phyloP scores from a whole-genome alignment of 192 early-diverging fungal species.

The Coemansia sp. region DNA sequence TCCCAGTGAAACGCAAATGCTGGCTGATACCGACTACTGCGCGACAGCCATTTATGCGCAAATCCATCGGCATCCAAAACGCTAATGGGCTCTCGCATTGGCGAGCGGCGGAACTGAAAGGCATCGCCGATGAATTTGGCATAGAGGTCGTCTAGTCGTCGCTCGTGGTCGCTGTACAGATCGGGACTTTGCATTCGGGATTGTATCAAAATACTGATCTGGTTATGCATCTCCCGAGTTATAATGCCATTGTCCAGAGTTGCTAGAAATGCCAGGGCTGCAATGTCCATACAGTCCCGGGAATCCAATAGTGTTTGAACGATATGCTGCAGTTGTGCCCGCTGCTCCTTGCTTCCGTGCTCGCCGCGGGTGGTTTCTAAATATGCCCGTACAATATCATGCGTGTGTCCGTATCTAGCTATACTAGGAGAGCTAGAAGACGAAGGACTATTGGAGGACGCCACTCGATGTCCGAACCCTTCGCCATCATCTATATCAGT shows the following conservation, averaged over 20 bases:
- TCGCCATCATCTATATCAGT: slow-evolving; percentile 7
- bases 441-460: not conserved
- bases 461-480: slow-evolving; percentile 2
- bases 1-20: slow-evolving; percentile 28
- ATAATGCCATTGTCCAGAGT: slow-evolving; percentile 9
- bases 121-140: slow-evolving; percentile 18
- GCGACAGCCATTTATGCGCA: slow-evolving; percentile 23
- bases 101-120: not conserved
- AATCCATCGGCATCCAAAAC: slow-evolving; percentile 23
- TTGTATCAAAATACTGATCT: slow-evolving; percentile 9
- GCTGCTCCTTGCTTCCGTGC: slow-evolving; percentile 11
- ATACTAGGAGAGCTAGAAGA: not conserved
- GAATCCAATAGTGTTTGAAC: slow-evolving; percentile 8
- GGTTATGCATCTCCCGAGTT: not conserved
- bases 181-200: slow-evolving; percentile 7
- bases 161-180: slow-evolving; percentile 3
- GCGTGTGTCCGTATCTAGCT: slow-evolving; percentile 5
- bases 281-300: slow-evolving; percentile 9
- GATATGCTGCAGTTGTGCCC: slow-evolving; percentile 4
- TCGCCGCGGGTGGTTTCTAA: slow-evolving; percentile 13
- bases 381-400: slow-evolving; percentile 14
- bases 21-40: not conserved
- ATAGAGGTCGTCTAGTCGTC: slow-evolving; percentile 26
- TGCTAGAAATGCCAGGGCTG: slow-evolving; percentile 17
- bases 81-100: slow-evolving; percentile 12